These are phyloP conservation scores for Fusarium sp. DNA, from an alignment of 2,329 filamentous ascomycete species.

Conservation along the genomic window DNA sequence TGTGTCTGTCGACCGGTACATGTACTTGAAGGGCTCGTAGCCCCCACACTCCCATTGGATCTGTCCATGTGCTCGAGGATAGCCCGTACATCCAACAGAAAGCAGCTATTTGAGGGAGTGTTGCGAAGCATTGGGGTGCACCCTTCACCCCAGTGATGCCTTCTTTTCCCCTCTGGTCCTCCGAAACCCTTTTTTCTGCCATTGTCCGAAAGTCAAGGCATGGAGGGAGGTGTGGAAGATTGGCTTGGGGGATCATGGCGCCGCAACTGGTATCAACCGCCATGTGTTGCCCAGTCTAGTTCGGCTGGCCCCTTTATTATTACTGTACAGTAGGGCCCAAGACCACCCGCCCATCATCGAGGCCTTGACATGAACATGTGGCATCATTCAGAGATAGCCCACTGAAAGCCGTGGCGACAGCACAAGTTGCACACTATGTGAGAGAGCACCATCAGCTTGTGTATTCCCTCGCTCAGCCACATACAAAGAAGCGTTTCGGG, in stretches of 20 bases:
- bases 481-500: background rate
- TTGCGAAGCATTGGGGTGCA: conserved; percentile 31
- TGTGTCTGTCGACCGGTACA: conserved; percentile 25
- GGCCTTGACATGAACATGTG: background rate
- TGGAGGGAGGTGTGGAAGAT: conserved; percentile 40
- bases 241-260: conserved; percentile 23
- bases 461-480: too few relatives aligned
- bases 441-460: too few relatives aligned
- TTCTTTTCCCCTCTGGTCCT: conserved; percentile 26
- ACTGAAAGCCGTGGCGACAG: conserved; percentile 1
- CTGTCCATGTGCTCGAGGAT: conserved; percentile 45
- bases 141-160: conserved; percentile 26
- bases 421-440: background rate
- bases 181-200: conserved; percentile 42
- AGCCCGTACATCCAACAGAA: conserved; percentile 29
- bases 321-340: too few relatives aligned
- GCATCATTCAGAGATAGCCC: conserved; percentile 1
- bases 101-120: conserved; percentile 40
- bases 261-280: conserved; percentile 20
- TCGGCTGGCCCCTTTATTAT: conserved; percentile 9
- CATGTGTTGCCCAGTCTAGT: conserved; percentile 13
- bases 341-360: background rate
- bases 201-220: conserved; percentile 21
- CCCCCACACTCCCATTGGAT: conserved; percentile 32
- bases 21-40: conserved; percentile 36